phyloP scores from a whole-genome alignment of 345 rosid species.

The Sapria himalayana region DNA sequence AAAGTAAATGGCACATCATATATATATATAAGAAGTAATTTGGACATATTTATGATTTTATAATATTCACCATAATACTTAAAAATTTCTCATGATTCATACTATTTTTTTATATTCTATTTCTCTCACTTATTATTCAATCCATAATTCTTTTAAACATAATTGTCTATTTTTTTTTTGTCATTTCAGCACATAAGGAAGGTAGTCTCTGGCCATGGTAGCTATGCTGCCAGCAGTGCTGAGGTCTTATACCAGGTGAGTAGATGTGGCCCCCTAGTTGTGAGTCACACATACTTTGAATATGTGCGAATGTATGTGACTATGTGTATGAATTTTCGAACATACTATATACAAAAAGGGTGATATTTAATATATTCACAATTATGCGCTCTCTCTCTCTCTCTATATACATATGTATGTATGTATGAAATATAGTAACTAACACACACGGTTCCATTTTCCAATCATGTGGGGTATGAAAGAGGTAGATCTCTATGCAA shows the following conservation, averaged over 20 bases:
- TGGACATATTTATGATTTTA: not conserved
- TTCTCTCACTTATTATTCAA: not conserved
- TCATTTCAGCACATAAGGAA: conserved; percentile 47
- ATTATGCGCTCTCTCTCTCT: no score
- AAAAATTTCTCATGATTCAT: not conserved
- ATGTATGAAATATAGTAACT: no score
- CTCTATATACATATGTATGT: no score
- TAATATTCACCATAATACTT: not conserved
- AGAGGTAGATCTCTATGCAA: no score
- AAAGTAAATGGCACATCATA: no score
- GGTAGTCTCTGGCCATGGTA: conserved; percentile 49
- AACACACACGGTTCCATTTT: no score
- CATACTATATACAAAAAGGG: no score
- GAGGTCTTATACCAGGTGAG: conserved; percentile 76
- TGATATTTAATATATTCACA: no score
- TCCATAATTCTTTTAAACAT: not conserved
- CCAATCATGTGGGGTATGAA: no score
- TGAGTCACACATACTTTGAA: no score
- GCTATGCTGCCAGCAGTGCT: conserved; percentile 71
- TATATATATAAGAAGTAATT: not conserved
- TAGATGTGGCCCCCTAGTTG: not conserved
- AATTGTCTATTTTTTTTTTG: conserved; percentile 1
- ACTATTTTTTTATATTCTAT: not conserved
- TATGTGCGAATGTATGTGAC: no score
- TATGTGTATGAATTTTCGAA: no score